Base-by-base conservation (phyloP, 2,329 filamentous ascomycete genomes). In the Colletotrichum plurivorum region DNA sequence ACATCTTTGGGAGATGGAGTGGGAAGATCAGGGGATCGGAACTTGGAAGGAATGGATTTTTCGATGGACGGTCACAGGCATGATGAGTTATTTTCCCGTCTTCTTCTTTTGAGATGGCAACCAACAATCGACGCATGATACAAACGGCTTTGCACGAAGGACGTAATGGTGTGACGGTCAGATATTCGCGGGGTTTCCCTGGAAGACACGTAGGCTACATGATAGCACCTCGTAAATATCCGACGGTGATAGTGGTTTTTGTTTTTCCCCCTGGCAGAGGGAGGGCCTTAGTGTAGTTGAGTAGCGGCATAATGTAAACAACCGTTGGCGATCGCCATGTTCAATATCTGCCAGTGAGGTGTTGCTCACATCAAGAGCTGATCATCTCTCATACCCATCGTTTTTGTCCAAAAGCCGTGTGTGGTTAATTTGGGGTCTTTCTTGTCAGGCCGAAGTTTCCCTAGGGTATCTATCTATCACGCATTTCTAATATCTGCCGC, bases 91-190 rank as follows among this genome's bases (percentile, higher is more conserved):
- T 77, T 61, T 61, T 65, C 69, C 75, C 73, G 74, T 71, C 55
- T 64, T 55, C 31, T 13, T 77, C 31, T 73, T 64, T 79, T 77
- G 62, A 77, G 77, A 77, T 78, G 78, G 76, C 74, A 73, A 76
- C 54, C 43, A 62, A 63, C 46, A 66, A 68, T 67, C 72, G 48
- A 61, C 67, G 67, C 39, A 69, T 56, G 53, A 70, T 57, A 69
- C 60, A 22, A 60, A 68, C 39, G 69, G 58, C 43, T 63, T 69
- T 43, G 48, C 67, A 51, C 58, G 49, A 57, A 43, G 69, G 52
- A 73, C 69, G 65, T 61, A 60, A 69, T 66, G 62, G 36, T 27
- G 51, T 60, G 41, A 61, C 25, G 55, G 62, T 45, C 22, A 46
- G 43, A 55, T 46, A 31, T 66, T 39, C 31, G 45, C 45, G 43